These are phyloP conservation scores for Myxozyma vanderwaltii DNA, from an alignment of 805 yeast genomes.

Conservation along the genomic window DNA sequence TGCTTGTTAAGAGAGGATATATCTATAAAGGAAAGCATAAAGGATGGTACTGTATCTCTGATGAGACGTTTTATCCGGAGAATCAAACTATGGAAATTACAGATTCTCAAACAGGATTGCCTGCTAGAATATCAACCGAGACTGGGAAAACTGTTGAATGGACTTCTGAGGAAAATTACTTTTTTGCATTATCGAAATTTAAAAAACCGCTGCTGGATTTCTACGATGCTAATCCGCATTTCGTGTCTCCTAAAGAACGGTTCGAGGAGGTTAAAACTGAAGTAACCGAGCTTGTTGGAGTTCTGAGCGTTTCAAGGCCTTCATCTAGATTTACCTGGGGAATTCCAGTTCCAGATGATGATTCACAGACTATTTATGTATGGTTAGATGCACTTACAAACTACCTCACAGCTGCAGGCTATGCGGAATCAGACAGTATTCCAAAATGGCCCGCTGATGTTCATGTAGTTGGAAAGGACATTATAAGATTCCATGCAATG, in stretches of 20 bases:
- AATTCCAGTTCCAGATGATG: conserved; percentile 79
- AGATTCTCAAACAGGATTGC: conserved; percentile 36
- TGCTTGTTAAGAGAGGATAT: conserved; percentile 58
- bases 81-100: conserved; percentile 59
- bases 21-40: conserved; percentile 81
- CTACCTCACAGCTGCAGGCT: conserved; percentile 74
- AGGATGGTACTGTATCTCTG: conserved; percentile 95
- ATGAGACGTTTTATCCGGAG: conserved; percentile 91
- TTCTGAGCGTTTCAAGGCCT: conserved; percentile 88
- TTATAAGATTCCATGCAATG: conserved; percentile 80
- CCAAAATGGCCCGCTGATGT: conserved; percentile 62
- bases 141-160: conserved; percentile 73
- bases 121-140: conserved; percentile 52
- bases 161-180: conserved; percentile 83
- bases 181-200: conserved; percentile 71
- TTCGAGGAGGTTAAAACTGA: conserved; percentile 59
- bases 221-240: conserved; percentile 54
- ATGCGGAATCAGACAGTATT: conserved; percentile 45
- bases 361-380: conserved; percentile 79
- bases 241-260: conserved; percentile 67
- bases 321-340: conserved; percentile 82
- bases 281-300: conserved; percentile 54
- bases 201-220: conserved; percentile 54
- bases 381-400: conserved; percentile 96
- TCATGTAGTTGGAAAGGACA: conserved; percentile 91